These are phyloP conservation scores for Clohesyomyces aquaticus DNA, from an alignment of 495 filamentous ascomycete species.

Conservation along the genomic window DNA sequence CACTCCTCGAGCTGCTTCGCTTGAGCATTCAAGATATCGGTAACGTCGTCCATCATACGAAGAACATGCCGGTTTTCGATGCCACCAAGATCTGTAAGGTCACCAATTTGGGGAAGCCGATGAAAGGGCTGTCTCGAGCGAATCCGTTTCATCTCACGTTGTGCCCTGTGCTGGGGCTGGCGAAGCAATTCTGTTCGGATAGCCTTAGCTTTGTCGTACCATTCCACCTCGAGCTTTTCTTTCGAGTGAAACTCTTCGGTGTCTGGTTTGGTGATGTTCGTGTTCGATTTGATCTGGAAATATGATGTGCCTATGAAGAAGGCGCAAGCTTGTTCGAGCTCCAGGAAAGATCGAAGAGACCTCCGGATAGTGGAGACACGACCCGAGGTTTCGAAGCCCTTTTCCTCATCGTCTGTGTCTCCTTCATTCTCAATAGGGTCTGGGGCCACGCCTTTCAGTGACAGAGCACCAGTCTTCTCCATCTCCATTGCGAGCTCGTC, in stretches of 20 bases:
- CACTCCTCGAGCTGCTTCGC: constrained; percentile 70
- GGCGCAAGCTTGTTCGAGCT: constrained; percentile 76
- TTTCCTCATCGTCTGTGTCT: constrained; percentile 51
- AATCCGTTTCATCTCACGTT: constrained; percentile 57
- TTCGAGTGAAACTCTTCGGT: constrained; percentile 67
- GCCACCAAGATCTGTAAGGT: constrained; percentile 57
- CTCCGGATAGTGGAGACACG: constrained; percentile 63
- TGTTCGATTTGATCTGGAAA: constrained; percentile 77
- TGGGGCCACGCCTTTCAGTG: neutral
- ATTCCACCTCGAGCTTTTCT: constrained; percentile 68
- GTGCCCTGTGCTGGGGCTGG: constrained; percentile 40
- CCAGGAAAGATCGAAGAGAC: constrained; percentile 70
- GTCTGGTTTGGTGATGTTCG: constrained; percentile 61
- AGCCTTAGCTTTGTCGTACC: constrained; percentile 75
- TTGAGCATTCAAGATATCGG: constrained; percentile 67
- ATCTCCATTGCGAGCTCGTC: constrained; percentile 60
- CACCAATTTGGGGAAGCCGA: constrained; percentile 63
- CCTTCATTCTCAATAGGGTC: constrained; percentile 27
- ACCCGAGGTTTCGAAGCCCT: constrained; percentile 50
- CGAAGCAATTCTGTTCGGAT: constrained; percentile 75
- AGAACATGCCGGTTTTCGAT: constrained; percentile 64
- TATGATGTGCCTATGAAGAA: constrained; percentile 86
- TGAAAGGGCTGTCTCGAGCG: constrained; percentile 61
- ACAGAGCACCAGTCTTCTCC: constrained; percentile 32
- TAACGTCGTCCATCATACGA: constrained; percentile 59